Evolutionary conservation across 2,329 filamentous ascomycete genomes (phyloP).

Genomic region (Aspergillus sp.): DNA sequence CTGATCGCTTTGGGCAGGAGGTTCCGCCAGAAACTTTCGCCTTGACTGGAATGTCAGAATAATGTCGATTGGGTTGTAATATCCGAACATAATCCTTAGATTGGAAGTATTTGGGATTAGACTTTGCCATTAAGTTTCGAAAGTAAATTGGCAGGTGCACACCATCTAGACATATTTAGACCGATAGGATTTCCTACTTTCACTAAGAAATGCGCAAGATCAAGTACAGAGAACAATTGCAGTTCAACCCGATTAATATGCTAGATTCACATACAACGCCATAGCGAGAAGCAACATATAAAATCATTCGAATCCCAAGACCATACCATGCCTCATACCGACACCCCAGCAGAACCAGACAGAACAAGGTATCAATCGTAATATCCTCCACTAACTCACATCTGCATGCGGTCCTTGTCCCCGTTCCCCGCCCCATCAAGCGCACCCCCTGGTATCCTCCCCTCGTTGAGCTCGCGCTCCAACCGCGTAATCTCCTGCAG

Average conservation of each 20-base stretch:
- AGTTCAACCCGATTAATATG: not conserved
- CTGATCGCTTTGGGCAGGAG: slow-evolving; percentile 15
- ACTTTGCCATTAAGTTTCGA: too few species aligned
- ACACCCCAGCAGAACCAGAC: not conserved
- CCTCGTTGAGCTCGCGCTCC: slow-evolving; percentile 91
- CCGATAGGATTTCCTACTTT: too few species aligned
- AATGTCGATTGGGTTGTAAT: too few species aligned
- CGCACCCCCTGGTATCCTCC: slow-evolving; percentile 71
- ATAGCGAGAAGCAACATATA: not conserved
- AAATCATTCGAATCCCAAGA: not conserved
- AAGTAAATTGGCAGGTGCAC: too few species aligned
- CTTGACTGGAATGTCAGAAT: too few species aligned
- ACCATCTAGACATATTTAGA: too few species aligned
- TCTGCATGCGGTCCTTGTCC: slow-evolving; percentile 38
- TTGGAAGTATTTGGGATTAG: too few species aligned
- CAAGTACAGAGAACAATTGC: not conserved
- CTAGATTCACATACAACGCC: not conserved
- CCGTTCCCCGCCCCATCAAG: slow-evolving; percentile 28
- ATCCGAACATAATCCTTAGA: too few species aligned
- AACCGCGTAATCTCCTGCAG: slow-evolving; percentile 85
- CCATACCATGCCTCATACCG: not conserved
- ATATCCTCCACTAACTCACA: slow-evolving; percentile 25
- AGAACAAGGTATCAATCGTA: not conserved
- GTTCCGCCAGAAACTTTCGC: too few species aligned
- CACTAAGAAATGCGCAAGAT: too few species aligned